These are phyloP conservation scores for Phytopythium delawarense DNA, from an alignment of 352 stramenopile species.

Conservation along the genomic window DNA sequence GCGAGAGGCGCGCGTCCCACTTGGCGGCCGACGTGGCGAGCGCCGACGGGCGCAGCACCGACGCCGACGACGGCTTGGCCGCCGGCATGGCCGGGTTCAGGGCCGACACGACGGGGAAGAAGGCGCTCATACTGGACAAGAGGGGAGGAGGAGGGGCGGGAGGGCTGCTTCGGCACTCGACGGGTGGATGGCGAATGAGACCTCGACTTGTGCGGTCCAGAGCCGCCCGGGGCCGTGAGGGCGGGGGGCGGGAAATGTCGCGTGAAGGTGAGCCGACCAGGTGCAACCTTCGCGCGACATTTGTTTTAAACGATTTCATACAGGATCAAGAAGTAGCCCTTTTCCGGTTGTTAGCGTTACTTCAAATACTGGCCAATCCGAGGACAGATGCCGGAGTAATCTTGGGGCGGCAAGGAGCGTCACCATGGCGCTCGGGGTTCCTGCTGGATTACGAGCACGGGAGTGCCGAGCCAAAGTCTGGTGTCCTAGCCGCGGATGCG, in stretches of 20 bases:
- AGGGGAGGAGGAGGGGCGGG: neutral
- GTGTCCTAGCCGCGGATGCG: too few species aligned
- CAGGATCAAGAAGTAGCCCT: neutral
- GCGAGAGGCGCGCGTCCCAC: conserved; percentile 80
- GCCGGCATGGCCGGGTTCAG: conserved; percentile 51
- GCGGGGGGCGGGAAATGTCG: neutral
- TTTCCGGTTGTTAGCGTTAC: too few species aligned
- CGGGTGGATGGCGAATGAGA: conserved; percentile 67
- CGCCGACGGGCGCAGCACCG: conserved; percentile 32
- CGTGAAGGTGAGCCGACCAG: neutral
- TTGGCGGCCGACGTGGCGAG: conserved; percentile 76
- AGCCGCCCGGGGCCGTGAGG: too few species aligned
- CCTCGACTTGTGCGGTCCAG: conserved; percentile 6
- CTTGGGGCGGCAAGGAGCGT: too few species aligned
- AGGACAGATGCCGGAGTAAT: too few species aligned
- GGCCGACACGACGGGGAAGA: conserved; percentile 74
- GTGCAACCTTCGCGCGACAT: conserved; percentile 1
- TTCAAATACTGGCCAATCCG: too few species aligned
- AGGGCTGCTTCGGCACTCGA: conserved; percentile 26
- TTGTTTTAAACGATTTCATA: conserved; percentile 28
- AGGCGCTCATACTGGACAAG: conserved; percentile 44
- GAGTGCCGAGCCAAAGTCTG: too few species aligned
- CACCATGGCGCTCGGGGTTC: too few species aligned
- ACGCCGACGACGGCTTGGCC: conserved; percentile 18
- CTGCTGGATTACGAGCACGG: too few species aligned